Conservation (phyloP, 345 rosid genomes). For the Linum trigynum region DNA sequence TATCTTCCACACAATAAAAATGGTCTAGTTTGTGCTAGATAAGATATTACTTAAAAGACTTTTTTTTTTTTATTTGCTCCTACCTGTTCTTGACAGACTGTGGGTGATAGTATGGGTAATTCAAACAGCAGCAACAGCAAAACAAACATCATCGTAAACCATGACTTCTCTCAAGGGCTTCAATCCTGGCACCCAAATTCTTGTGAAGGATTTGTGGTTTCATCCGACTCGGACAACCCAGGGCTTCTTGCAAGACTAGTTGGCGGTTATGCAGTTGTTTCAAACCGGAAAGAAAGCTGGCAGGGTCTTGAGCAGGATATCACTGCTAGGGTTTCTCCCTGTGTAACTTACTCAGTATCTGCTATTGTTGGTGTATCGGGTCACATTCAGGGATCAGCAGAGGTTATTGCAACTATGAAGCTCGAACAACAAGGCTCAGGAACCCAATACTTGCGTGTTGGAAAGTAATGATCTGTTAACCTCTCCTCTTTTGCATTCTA, state of each 20-base stretch:
- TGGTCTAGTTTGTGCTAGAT: too few relatives aligned
- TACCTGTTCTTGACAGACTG: constrained; percentile 24
- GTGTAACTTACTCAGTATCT: constrained; percentile 48
- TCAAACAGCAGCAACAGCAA: constrained; percentile 11
- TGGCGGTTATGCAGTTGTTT: constrained; percentile 56
- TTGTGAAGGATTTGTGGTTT: constrained; percentile 58
- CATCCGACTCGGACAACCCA: constrained; percentile 27
- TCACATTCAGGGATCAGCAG: constrained; percentile 37
- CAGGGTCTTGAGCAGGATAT: constrained; percentile 93
- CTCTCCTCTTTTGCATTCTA: neutral
- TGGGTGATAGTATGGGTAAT: constrained; percentile 22
- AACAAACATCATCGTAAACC: constrained; percentile 47
- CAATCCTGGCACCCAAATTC: constrained; percentile 61
- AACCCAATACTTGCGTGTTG: constrained; percentile 44
- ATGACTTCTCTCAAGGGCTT: constrained; percentile 72
- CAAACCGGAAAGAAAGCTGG: constrained; percentile 80
- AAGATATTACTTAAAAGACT: too few relatives aligned
- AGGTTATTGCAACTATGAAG: constrained; percentile 77
- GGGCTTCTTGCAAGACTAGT: constrained; percentile 26
- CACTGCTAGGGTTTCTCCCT: constrained; percentile 48
- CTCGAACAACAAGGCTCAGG: constrained; percentile 42
- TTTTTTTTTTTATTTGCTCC: neutral
- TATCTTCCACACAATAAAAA: too few relatives aligned
- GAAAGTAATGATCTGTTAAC: constrained; percentile 45
- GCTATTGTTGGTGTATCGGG: constrained; percentile 72